Base-by-base conservation (phyloP, 1,139 yeast species). In the Candida sp. region DNA sequence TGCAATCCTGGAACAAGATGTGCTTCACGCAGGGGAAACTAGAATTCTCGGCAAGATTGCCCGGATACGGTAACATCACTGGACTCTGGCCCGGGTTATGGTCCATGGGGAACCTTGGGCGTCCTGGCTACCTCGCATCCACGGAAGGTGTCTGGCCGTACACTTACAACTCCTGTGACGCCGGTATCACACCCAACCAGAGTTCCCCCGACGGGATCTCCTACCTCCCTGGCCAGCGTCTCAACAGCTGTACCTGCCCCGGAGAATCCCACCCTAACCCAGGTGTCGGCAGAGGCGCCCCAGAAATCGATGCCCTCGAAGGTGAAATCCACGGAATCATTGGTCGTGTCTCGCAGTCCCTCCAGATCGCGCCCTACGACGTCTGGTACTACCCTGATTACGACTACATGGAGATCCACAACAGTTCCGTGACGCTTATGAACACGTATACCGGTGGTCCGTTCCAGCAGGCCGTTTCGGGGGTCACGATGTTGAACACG, bases 71-170 rank as follows among this genome's bases (percentile, higher is more conserved):
- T 57, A 72, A 80, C 51, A 75, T 85, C 30, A 76, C 84, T 5
- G 96, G 96, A 33, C 72, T 90, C 50, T 90, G 96, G 96, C 96
- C 97, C 1, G 96, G 96, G 71, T 65, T 89, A 51, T 90, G 96
- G 97, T 80, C 94, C 3, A 77, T 90, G 78, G 97, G 96, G 44
- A 90, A 90, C 61, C 73, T 90, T 53, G 96, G 88, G 30, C 80
- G 96, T 58, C 91, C 96, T 0, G 96, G 97, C 8, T 90, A 80
- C 65, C 66, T 84, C 64, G 92, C 93, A 2, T 69, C 90, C 3
- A 81, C 96, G 2, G 94, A 89, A 43, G 96, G 96, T 40, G 85
- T 88, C 9, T 90, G 96, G 97, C 96, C 97, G 3, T 90, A 90
- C 62, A 77, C 91, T n/a, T 90, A 90, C 65, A 83, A 84, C 35